Base-by-base conservation (phyloP, 352 stramenopile species). In the Globisporangium rhizosaccharum region DNA sequence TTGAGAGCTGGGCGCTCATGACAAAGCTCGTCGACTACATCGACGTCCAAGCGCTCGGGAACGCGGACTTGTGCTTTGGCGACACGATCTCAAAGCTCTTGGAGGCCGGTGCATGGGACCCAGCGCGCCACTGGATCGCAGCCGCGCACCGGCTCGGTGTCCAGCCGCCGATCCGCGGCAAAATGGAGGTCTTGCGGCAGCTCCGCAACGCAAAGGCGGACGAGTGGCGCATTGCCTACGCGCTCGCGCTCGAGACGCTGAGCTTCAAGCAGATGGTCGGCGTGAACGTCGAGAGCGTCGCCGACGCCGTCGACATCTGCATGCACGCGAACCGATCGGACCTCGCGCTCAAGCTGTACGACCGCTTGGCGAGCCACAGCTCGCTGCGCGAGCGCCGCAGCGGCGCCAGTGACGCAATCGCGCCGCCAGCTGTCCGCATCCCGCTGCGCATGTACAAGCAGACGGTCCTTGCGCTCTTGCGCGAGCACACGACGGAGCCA, bases 61-160 rank as follows among this genome's bases (percentile, higher is more conserved):
- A 84, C 25, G 56, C 82, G 3, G 76, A 92, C 30, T 23, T 85
- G 18, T 87, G 76, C 60, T 70, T 86, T 33, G 82, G 85, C 26
- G 77, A 91, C 66, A 87, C 82, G 10, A 75, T 91, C 26, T 92
- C 85, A 11, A 92, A 92, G 67, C 61, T 94, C 47, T 69, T 94
- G 6, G 78, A 89, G 12, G 82, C 70, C 4, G 45, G 74, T 39
- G 65, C 73, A 11, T 92, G 80, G 79, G 51, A 44, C 17, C 20
- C 73, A 1, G 82, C 72, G n/a, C 75, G 79, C 18, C 51, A 82
- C n/a, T 89, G 80, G 75, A 69, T 92, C 39, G 58, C 73, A 30
- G 61, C 73, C 26, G 79, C 73, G 9, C 75, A 87, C 51, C 70
- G 59, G 9, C 26, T 75, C 36, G 62, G 67, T n/a, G 44, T 94